Evolutionary conservation across 73 alveolate species (phyloP).

Genomic region (Stentor roeselii): DNA sequence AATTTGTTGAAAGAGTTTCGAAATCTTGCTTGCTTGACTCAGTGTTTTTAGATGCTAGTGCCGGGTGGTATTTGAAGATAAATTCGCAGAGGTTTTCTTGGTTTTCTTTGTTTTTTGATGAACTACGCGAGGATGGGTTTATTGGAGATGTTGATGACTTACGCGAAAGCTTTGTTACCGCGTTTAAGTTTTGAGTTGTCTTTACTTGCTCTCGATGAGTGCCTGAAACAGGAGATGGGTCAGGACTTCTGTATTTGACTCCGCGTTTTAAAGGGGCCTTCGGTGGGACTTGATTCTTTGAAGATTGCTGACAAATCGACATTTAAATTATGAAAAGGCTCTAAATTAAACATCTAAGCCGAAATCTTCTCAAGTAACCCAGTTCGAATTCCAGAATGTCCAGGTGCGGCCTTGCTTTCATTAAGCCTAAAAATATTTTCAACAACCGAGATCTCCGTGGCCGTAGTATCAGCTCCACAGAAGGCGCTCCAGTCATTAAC

Average conservation of each 20-base stretch:
- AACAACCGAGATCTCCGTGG: slow-evolving; percentile 94
- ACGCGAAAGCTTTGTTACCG: no score
- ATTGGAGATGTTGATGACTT: no score
- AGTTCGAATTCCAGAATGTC: slow-evolving; percentile 47
- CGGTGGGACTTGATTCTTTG: no score
- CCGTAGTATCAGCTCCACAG: slow-evolving; percentile 95
- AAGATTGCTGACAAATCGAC: no score
- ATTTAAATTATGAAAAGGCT: no score
- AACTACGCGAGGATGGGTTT: no score
- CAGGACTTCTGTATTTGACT: not conserved
- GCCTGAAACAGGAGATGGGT: slow-evolving; percentile 7
- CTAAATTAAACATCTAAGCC: no score
- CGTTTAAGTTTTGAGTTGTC: no score
- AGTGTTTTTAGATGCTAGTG: not conserved
- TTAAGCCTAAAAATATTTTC: slow-evolving; percentile 95
- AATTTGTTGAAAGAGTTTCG: not conserved
- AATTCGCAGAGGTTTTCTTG: not conserved
- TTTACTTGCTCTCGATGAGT: no score
- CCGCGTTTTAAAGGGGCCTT: no score
- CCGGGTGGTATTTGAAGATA: not conserved
- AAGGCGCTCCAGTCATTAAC: slow-evolving; percentile 98
- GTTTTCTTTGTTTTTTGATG: not conserved
- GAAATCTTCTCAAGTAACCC: slow-evolving; percentile 52
- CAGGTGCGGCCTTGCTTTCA: slow-evolving; percentile 40
- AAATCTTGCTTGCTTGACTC: not conserved